These are phyloP conservation scores for Turritis glabra DNA, from an alignment of 345 rosid species.

Conservation along the genomic window DNA sequence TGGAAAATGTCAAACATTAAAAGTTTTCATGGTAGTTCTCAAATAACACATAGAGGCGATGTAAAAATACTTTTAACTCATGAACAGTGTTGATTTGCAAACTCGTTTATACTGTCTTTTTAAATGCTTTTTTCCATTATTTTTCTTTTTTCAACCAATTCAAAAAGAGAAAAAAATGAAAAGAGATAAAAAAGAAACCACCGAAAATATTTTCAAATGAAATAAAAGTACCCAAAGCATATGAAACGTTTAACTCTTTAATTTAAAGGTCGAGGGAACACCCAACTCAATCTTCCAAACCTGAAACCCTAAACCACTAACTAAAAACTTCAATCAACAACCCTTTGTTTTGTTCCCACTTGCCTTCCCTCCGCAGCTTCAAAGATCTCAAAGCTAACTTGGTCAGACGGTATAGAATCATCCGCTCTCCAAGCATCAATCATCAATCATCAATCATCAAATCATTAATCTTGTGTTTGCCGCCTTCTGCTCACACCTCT, in stretches of 20 bases:
- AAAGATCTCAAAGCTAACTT: constrained; percentile 14
- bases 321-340: not conserved
- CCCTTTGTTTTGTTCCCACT: not conserved
- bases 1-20: too few relatives aligned
- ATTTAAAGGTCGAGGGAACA: constrained; percentile 20
- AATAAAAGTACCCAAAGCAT: constrained; percentile 5
- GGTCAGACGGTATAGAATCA: not conserved
- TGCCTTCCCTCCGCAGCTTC: not conserved
- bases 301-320: constrained; percentile 13
- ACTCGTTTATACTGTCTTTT: too few relatives aligned
- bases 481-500: constrained; percentile 43
- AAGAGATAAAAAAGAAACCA: not conserved
- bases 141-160: not conserved
- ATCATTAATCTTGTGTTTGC: constrained; percentile 13
- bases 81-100: too few relatives aligned
- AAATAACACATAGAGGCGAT: too few relatives aligned
- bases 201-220: not conserved
- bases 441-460: not conserved
- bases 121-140: not conserved
- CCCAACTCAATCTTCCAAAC: constrained; percentile 12
- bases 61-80: too few relatives aligned
- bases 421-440: not conserved
- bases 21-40: too few relatives aligned
- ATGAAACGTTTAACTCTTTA: constrained; percentile 17
- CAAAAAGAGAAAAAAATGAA: not conserved